These are phyloP conservation scores for Trifolium pratense DNA, from an alignment of 306 rosid genomes.

Conservation along the genomic window DNA sequence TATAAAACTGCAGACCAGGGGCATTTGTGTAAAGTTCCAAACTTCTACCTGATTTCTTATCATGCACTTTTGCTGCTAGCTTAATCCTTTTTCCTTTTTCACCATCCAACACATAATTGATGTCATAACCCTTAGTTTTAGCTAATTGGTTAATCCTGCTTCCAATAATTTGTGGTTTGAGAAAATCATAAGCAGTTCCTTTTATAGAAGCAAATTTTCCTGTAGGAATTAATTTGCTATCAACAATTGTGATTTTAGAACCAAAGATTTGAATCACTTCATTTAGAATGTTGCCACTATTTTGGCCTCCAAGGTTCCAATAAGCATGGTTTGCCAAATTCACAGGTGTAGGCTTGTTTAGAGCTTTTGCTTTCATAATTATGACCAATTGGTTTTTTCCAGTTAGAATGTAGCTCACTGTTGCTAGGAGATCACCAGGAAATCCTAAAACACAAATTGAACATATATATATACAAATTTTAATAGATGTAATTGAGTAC, in stretches of 20 bases:
- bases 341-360: conserved; percentile 87
- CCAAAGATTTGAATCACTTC: conserved; percentile 67
- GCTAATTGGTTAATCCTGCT: conserved; percentile 63
- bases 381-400: conserved; percentile 55
- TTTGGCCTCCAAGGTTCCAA: conserved; percentile 87
- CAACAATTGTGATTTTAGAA: conserved; percentile 66
- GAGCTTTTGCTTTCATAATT: conserved; percentile 70
- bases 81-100: conserved; percentile 38
- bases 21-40: conserved; percentile 65
- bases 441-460: conserved; percentile 59
- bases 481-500: no score
- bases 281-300: conserved; percentile 72
- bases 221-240: conserved; percentile 73
- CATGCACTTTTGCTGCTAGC: conserved; percentile 61
- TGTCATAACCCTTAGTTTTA: conserved; percentile 65
- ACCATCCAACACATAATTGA: conserved; percentile 72
- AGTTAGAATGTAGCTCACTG: conserved; percentile 60
- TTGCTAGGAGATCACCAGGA: conserved; percentile 78
- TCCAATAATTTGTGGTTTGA: conserved; percentile 59
- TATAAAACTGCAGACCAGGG: conserved; percentile 86
- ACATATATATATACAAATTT: not conserved
- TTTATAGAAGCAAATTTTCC: conserved; percentile 57
- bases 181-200: conserved; percentile 68
- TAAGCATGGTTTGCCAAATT: conserved; percentile 77
- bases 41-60: conserved; percentile 69